Conservation (phyloP, 768 basidiomycete genomes). For the Boletellus sp. region DNA sequence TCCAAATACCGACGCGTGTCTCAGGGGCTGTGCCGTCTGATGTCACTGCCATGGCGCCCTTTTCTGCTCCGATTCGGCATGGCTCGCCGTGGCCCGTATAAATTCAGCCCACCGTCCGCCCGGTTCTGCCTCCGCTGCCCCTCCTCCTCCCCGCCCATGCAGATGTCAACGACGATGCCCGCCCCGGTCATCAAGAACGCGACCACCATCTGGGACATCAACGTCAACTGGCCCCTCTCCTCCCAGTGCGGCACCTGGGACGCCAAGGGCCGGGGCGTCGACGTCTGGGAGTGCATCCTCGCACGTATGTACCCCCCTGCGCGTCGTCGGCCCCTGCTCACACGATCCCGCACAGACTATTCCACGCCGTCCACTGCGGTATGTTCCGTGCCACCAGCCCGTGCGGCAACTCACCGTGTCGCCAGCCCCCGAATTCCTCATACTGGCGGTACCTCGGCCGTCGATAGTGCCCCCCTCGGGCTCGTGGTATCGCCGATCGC, state of each 20-base stretch:
- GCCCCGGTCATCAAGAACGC: slow-evolving; percentile 52
- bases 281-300: slow-evolving; percentile 72
- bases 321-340: slow-evolving; percentile 1
- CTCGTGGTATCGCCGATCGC: slow-evolving; percentile 7
- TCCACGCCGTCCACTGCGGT: slow-evolving; percentile 50
- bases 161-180: slow-evolving; percentile 23
- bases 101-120: slow-evolving; percentile 15
- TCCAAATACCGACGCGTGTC: too few species aligned
- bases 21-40: slow-evolving; percentile 31
- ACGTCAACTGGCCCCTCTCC: slow-evolving; percentile 59
- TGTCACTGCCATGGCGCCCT: slow-evolving; percentile 32
- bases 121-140: slow-evolving; percentile 5
- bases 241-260: slow-evolving; percentile 76
- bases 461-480: slow-evolving; percentile 24
- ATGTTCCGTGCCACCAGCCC: slow-evolving; percentile 10
- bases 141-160: slow-evolving; percentile 9
- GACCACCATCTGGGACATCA: slow-evolving; percentile 68
- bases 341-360: slow-evolving; percentile 45
- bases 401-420: slow-evolving; percentile 4
- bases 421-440: slow-evolving; percentile 40
- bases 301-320: slow-evolving; percentile 45
- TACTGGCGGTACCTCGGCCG: slow-evolving; percentile 50
- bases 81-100: slow-evolving; percentile 26
- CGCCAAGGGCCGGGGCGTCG: slow-evolving; percentile 59
- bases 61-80: slow-evolving; percentile 29